These are phyloP conservation scores for Macrophomina tecta DNA, from an alignment of 2,329 filamentous ascomycete genomes.

Conservation along the genomic window DNA sequence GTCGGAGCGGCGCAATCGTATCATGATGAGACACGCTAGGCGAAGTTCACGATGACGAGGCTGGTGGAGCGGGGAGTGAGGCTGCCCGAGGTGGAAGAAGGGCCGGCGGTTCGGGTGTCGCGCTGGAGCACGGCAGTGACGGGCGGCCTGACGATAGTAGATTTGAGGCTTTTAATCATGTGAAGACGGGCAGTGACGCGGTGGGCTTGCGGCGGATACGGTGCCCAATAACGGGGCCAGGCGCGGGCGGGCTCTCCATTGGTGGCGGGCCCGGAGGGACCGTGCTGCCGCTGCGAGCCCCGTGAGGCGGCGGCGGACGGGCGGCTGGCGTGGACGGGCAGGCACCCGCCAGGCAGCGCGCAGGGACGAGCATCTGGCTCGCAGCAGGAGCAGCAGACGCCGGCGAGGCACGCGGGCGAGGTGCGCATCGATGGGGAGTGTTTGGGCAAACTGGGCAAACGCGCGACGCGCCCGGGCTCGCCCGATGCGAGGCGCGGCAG, in stretches of 20 bases:
- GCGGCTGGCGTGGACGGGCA: too few relatives aligned
- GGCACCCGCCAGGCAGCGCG: too few relatives aligned
- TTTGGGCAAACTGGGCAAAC: constrained; percentile 1
- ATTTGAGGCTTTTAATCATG: constrained; percentile 16
- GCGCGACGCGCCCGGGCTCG: constrained; percentile 8
- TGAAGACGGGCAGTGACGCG: constrained; percentile 11
- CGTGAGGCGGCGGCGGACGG: background rate
- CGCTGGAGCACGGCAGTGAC: constrained; percentile 10
- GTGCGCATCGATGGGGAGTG: background rate
- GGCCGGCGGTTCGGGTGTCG: background rate
- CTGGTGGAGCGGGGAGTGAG: background rate
- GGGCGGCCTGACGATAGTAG: constrained; percentile 18
- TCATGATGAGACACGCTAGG: constrained; percentile 12
- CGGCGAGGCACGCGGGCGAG: background rate
- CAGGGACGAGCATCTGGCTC: too few relatives aligned
- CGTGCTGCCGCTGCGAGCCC: background rate
- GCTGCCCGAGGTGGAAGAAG: background rate
- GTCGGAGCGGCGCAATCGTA: constrained; percentile 9
- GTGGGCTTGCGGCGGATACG: background rate
- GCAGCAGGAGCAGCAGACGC: too few relatives aligned
- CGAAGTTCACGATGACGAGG: constrained; percentile 6
- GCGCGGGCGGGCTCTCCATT: background rate
- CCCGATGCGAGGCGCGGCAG: background rate
- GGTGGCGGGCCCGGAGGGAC: background rate
- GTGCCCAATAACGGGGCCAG: constrained; percentile 6